A percentile compares a stretch with the other conserved stretches of the same genome.
Conservation (phyloP, 768 basidiomycete species). For the Xerocomus spinulosus region DNA sequence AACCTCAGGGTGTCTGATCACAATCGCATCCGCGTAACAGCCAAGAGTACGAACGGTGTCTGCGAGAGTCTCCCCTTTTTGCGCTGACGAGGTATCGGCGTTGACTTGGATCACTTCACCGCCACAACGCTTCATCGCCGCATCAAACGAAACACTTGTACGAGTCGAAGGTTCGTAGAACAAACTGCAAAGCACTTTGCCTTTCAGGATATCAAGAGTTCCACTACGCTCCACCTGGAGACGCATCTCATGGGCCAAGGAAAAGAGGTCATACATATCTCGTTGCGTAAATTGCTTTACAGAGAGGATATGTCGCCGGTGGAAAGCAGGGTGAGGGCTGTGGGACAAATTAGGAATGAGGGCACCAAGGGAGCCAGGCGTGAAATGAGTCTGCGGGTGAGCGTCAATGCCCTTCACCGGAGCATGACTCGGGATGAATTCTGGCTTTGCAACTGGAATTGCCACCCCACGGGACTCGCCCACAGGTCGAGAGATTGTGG, state of each 20-base stretch:
- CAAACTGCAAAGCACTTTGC: conserved; percentile 83
- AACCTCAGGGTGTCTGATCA: conserved; percentile 89
- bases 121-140: conserved; percentile 98
- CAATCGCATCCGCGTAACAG: conserved; percentile 93
- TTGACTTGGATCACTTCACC: conserved; percentile 89
- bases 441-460: conserved; percentile 21
- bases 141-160: conserved; percentile 93
- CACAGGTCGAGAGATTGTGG: conserved; percentile 43
- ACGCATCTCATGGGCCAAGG: conserved; percentile 94
- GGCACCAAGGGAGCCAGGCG: conserved; percentile 8
- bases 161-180: conserved; percentile 98
- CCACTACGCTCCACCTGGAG: conserved; percentile 92
- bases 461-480: conserved; percentile 26
- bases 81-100: conserved; percentile 78
- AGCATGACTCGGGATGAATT: conserved; percentile 29
- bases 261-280: conserved; percentile 91
- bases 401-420: conserved; percentile 30
- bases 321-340: conserved; percentile 77
- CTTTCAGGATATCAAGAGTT: conserved; percentile 81
- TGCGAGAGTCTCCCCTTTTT: conserved; percentile 88
- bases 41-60: conserved; percentile 93
- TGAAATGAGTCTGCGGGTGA: conserved; percentile 13
- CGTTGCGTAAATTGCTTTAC: conserved; percentile 90
- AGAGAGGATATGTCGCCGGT: conserved; percentile 87
- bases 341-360: conserved; percentile 20